phyloP scores from a whole-genome alignment of 192 early-diverging fungal genomes.

The Phlyctochytrium arcticum region DNA sequence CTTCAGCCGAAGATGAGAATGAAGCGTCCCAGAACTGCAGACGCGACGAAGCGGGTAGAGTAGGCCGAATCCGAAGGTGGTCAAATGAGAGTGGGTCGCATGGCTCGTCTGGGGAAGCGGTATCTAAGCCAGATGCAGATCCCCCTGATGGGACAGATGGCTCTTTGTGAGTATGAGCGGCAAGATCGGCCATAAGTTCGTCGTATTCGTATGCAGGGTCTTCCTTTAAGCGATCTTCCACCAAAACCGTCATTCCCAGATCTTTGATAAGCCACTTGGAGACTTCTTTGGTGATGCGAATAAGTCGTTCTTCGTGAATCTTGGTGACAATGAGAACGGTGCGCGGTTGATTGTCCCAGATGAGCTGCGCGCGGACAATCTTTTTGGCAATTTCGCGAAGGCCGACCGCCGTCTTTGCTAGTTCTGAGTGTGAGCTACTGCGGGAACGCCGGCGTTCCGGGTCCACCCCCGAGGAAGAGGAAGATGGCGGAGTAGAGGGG shows the following conservation, averaged over 20 bases:
- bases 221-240: constrained; percentile 30
- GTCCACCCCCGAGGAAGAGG: neutral
- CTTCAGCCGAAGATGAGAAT: constrained; percentile 11
- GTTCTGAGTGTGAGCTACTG: constrained; percentile 26
- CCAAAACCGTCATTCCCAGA: constrained; percentile 34
- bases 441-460: constrained; percentile 6
- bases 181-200: neutral
- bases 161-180: neutral
- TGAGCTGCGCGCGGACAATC: constrained; percentile 45
- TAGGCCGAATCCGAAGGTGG: no score
- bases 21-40: constrained; percentile 20
- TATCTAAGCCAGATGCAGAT: constrained; percentile 7
- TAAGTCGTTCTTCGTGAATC: constrained; percentile 34
- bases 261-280: constrained; percentile 36
- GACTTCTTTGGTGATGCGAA: constrained; percentile 31
- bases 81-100: no score
- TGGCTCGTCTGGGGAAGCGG: neutral
- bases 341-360: constrained; percentile 42
- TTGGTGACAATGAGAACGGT: constrained; percentile 48
- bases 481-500: neutral
- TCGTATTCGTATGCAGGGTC: constrained; percentile 19
- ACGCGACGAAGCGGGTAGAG: neutral
- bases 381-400: constrained; percentile 49
- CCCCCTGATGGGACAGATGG: no score
- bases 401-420: constrained; percentile 49